Evolutionary conservation across 208 protist species (phyloP).

Genomic region (Porcisia hertigi): DNA sequence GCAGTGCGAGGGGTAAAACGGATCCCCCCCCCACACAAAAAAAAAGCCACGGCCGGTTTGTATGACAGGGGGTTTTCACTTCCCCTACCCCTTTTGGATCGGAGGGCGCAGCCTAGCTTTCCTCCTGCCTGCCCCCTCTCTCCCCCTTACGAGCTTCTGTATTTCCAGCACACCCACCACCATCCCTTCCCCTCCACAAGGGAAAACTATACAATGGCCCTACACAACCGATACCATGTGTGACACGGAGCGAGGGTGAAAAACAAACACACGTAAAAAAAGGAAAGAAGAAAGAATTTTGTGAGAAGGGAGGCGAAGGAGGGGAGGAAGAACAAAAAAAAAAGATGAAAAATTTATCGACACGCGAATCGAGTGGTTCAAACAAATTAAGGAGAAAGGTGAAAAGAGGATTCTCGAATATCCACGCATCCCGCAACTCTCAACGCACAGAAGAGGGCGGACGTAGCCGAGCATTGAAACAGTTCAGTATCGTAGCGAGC

Average conservation of each 20-base stretch:
- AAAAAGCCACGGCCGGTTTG: no score
- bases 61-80: no score
- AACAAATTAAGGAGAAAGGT: background rate
- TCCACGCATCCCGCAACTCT: background rate
- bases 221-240: background rate
- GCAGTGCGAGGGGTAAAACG: no score
- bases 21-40: no score
- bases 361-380: background rate
- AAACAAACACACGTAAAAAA: background rate
- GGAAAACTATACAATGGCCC: background rate
- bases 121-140: no score
- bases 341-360: background rate
- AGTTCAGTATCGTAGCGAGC: background rate
- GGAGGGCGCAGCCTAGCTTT: no score
- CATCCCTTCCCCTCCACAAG: background rate
- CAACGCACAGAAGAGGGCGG: background rate
- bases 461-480: background rate
- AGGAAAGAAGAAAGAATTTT: background rate
- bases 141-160: background rate
- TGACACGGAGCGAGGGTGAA: background rate
- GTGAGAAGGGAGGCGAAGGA: background rate
- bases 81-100: no score
- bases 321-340: background rate
- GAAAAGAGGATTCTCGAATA: background rate
- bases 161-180: background rate